Evolutionary conservation across 2,329 filamentous ascomycete genomes (phyloP).

Genomic region (Orbilia quercus): DNA sequence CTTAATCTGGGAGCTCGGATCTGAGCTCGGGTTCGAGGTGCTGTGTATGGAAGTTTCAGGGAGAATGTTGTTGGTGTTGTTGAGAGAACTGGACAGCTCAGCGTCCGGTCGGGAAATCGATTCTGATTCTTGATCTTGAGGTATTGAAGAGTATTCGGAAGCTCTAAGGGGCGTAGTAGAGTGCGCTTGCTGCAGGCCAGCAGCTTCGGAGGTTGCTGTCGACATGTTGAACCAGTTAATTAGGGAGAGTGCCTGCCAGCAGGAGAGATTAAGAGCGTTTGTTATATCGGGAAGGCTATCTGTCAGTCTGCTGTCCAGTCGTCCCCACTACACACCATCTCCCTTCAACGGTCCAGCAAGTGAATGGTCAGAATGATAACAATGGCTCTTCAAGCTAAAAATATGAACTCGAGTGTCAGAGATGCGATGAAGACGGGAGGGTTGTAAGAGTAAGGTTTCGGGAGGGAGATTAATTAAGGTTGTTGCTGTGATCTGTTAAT

Average conservation of each 20-base stretch:
- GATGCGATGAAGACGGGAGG: slow-evolving; percentile 11
- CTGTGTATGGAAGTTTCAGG: slow-evolving; percentile 4
- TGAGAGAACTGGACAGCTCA: slow-evolving; percentile 17
- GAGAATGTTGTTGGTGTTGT: slow-evolving; percentile 14
- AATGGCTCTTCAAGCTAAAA: not conserved
- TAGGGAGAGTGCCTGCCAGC: slow-evolving; percentile 23
- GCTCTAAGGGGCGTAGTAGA: slow-evolving; percentile 12
- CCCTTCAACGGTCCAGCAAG: slow-evolving; percentile 12
- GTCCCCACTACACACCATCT: slow-evolving; percentile 49
- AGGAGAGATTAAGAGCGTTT: not conserved
- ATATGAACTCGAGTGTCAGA: slow-evolving; percentile 11
- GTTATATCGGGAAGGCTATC: slow-evolving; percentile 23
- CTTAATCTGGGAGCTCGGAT: slow-evolving; percentile 9
- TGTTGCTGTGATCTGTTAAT: slow-evolving; percentile 28
- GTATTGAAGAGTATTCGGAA: slow-evolving; percentile 3
- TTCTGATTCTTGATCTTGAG: slow-evolving; percentile 30
- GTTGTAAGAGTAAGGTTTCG: slow-evolving; percentile 16
- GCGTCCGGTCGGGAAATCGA: slow-evolving; percentile 21
- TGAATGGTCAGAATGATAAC: not conserved
- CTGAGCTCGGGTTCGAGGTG: not conserved
- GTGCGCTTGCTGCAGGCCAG: slow-evolving; percentile 16
- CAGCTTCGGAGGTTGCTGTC: slow-evolving; percentile 34
- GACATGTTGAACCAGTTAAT: slow-evolving; percentile 37
- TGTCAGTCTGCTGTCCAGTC: slow-evolving; percentile 27
- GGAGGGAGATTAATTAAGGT: slow-evolving; percentile 9